Evolutionary conservation across 2,329 filamentous ascomycete genomes (phyloP).

Genomic region (Albifimbria verrucaria): DNA sequence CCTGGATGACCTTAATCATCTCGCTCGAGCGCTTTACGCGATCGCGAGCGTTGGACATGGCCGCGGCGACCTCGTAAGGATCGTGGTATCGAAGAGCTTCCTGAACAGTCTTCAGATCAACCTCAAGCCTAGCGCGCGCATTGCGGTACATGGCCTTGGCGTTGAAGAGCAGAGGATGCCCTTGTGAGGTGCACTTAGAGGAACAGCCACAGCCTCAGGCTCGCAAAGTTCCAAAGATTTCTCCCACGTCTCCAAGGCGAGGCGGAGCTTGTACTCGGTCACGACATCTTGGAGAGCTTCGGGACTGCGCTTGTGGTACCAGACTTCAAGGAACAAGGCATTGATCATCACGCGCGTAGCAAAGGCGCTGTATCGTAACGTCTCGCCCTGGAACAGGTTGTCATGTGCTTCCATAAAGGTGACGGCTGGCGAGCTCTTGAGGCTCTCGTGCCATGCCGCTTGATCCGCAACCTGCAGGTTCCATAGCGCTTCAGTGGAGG

Average conservation of each 20-base stretch:
- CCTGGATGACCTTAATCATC: conserved; percentile 98
- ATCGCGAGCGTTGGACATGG: conserved; percentile 92
- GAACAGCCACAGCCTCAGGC: conserved; percentile 82
- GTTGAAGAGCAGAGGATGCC: conserved; percentile 97
- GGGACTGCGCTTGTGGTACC: conserved; percentile 98
- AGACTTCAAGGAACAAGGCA: conserved; percentile 94
- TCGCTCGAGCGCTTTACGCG: conserved; percentile 92
- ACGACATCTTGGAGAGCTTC: conserved; percentile 96
- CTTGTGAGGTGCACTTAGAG: conserved; percentile 90
- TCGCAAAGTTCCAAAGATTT: conserved; percentile 92
- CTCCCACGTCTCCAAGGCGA: conserved; percentile 98
- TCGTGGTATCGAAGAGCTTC: conserved; percentile 97
- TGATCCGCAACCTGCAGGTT: conserved; percentile 80
- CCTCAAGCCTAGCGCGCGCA: conserved; percentile 84
- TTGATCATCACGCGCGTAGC: conserved; percentile 99
- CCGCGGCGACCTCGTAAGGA: conserved; percentile 91
- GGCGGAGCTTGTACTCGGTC: conserved; percentile 93
- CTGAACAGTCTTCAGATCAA: conserved; percentile 93
- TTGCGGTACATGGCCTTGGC: conserved; percentile 96
- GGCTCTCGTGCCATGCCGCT: conserved; percentile 75
- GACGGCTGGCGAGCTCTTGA: conserved; percentile 67
- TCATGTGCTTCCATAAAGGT: conserved; percentile 95
- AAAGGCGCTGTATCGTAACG: conserved; percentile 89
- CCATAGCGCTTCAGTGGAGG: conserved; percentile 92
- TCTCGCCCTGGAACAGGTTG: conserved; percentile 91